These are phyloP conservation scores for Wickerhamomyces sp. DNA, from an alignment of 1,139 yeast genomes.

Conservation along the genomic window DNA sequence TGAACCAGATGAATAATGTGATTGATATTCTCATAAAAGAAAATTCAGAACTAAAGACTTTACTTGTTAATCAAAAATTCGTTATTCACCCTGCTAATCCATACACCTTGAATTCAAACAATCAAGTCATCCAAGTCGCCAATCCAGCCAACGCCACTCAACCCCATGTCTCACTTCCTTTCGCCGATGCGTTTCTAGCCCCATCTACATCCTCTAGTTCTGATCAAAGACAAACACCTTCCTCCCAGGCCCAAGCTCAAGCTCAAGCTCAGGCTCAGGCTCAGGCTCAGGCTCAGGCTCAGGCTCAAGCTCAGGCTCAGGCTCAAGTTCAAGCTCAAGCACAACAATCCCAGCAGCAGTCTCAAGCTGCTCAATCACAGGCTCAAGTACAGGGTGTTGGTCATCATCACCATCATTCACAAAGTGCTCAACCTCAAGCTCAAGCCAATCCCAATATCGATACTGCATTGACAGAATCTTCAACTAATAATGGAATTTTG, in stretches of 20 bases:
- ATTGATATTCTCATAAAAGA: constrained; percentile 22
- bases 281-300: constrained; percentile 5
- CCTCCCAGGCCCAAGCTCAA: constrained; percentile 2
- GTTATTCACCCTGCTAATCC: constrained; percentile 21
- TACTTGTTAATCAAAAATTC: constrained; percentile 19
- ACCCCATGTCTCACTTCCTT: constrained; percentile 5
- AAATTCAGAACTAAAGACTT: constrained; percentile 20
- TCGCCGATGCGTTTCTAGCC: constrained; percentile 6
- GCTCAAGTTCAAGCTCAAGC: constrained; percentile 7
- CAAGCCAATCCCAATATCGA: constrained; percentile 15
- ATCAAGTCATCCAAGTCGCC: constrained; percentile 6
- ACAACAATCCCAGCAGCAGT: constrained; percentile 7
- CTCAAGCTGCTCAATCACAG: constrained; percentile 6
- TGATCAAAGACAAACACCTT: constrained; percentile 3
- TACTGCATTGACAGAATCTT: constrained; percentile 13
- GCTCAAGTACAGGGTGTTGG: constrained; percentile 6
- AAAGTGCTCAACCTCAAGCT: constrained; percentile 9
- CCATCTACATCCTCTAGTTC: constrained; percentile 3
- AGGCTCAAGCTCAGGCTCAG: constrained; percentile 6
- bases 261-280: constrained; percentile 1
- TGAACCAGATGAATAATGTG: constrained; percentile 17
- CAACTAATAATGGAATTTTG: constrained; percentile 19
- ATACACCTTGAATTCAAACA: constrained; percentile 11
- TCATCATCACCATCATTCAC: constrained; percentile 5
- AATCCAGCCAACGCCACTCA: constrained; percentile 1